Percentiles rank a stretch among this genome's conserved stretches.
phyloP scores from a whole-genome alignment of 768 basidiomycete species.

The Agaricus blazei region DNA sequence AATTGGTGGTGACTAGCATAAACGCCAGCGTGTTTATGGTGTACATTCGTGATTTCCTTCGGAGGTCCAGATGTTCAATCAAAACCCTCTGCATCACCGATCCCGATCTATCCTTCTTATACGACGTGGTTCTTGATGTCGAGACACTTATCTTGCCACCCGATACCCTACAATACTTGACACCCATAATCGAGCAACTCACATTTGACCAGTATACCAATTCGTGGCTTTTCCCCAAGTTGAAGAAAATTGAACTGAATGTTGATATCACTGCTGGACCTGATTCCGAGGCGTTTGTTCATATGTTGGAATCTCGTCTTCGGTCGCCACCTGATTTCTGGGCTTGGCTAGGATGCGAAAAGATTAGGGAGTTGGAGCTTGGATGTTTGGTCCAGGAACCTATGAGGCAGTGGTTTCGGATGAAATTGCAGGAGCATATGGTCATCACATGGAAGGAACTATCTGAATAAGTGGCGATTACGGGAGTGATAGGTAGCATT shows the following conservation, averaged over 20 bases:
- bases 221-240: background rate
- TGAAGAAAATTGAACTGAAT: background rate
- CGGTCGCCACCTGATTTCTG: background rate
- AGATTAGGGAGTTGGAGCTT: background rate
- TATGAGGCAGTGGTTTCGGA: background rate
- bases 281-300: background rate
- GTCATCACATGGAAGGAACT: no score
- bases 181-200: background rate
- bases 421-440: no score
- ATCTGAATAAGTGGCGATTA: no score
- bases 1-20: background rate
- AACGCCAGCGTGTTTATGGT: background rate
- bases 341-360: background rate
- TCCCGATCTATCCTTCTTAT: background rate
- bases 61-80: background rate
- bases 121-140: background rate
- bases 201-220: background rate
- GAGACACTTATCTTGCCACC: background rate
- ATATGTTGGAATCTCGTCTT: constrained; percentile 5
- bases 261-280: background rate
- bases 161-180: background rate
- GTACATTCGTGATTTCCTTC: background rate
- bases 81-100: background rate
- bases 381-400: background rate
- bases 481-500: no score